Base-by-base conservation (phyloP, 1,139 yeast genomes). In the Hyphopichia wangnamkhiaoensis region DNA sequence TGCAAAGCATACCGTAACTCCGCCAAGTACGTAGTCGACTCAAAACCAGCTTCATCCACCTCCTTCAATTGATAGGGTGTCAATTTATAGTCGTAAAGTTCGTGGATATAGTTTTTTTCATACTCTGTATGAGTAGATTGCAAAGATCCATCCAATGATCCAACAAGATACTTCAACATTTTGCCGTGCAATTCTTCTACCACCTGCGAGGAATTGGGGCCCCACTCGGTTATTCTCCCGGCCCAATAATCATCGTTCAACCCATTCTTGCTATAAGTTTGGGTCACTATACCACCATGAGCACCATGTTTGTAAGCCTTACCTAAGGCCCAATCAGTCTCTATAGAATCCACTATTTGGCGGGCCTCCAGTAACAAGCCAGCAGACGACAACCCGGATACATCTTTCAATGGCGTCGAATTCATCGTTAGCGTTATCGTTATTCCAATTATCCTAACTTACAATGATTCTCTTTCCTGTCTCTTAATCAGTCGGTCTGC, bases 1-100 rank as follows among this genome's bases (percentile, higher is more conserved):
- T 77, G 81, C 39, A 80, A 68, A 46, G 63, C 61, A 59, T 80
- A 80, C 41, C 63, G 67, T 18, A 78, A 67, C 49, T 47, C 49
- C 6, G 57, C 48, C 12, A 53, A 34, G 40, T 64, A 63, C 13
- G 45, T 45, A 43, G 44, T 23, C 4, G 28, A 20, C 12, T 19
- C 10, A 31, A 25, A 34, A 8, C 19, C 21, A 3, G 15, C 13
- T 13, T 24, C 13, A 15, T 20, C 29, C 10, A 13, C 4, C 8
- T 14, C 20, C 13, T 18, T 14, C 4, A 26, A 10, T 5, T 12
- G n/a, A 18, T 9, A 24, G 5, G 51, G 53, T 25, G 47, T 53
- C 28, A 56, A 38, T 21, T 56, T 53, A 42, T 48, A 63, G 35
- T 54, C 52, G 29, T 51, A 50, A 15, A 67, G 43, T 33, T 61